Base-by-base conservation (phyloP, 345 rosid genomes). In the Eutrema yunnanense region DNA sequence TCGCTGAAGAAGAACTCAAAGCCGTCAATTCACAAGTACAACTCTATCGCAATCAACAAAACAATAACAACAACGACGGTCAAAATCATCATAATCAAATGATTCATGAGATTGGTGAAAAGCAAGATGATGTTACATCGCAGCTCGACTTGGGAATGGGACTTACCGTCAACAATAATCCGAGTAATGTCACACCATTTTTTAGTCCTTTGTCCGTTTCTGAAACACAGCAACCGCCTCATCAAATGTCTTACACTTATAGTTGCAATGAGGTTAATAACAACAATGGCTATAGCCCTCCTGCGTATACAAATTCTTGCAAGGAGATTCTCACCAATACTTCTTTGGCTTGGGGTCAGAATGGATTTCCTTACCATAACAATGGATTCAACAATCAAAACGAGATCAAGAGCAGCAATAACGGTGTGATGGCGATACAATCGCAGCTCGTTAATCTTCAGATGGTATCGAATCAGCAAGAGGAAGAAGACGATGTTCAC, bases 131-230 rank as follows among this genome's bases (percentile, higher is more conserved):
- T 16, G 82, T 81, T 8, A 81, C 96, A 6, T 89, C 97, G 0
- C 96, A 89, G 57, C 75, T 90, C 5, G 88, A 90, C 59, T 59
- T 95, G 2, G 97, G 86, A 29, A 95, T 89, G 99, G 90, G 88
- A 0, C 85, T 88, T 1, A 87, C 93, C 5, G 73, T 47, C 33
- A 84, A 83, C 67, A 43, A 44, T 33, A 72, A 30, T 16, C 58
- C 60, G 1, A 16, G 2, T 27, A 58, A 42, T 22, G 30, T 43
- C 0, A 26, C 67, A 34, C 61, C 75, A 1, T 76, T 76, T 9
- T 69, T 76, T 27, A 69, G 71, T 63, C 48, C 69, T 10, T 69
- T 75, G 22, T 13, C 56, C 0, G 55, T 52, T 33, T 51, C 73
- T 11, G 71, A 69, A 51, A 60, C 41, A 5, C 87, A 80, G 9